These are phyloP conservation scores for Kodamaea neixiangensis DNA, from an alignment of 805 yeast species.

Conservation along the genomic window DNA sequence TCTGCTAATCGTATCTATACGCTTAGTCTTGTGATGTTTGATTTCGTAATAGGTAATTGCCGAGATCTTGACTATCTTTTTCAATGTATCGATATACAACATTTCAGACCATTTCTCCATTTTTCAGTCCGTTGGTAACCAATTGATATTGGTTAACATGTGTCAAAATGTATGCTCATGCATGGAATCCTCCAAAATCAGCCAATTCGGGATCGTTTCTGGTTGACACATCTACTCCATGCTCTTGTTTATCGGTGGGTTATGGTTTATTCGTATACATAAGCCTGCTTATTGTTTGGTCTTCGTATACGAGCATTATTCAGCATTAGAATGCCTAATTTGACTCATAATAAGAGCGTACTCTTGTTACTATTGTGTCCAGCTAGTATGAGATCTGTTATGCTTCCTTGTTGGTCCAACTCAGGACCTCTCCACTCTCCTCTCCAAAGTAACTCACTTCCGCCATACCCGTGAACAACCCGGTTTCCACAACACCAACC, in stretches of 20 bases:
- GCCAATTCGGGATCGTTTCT: background rate
- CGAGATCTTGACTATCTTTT: background rate
- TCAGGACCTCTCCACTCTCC: conserved; percentile 57
- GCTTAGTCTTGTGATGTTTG: background rate
- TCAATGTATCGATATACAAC: too few species aligned
- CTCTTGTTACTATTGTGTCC: too few species aligned
- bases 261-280: too few species aligned
- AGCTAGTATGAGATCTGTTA: too few species aligned
- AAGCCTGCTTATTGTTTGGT: too few species aligned
- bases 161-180: background rate
- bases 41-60: background rate
- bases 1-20: background rate
- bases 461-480: conserved; percentile 77
- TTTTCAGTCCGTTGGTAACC: background rate
- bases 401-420: background rate
- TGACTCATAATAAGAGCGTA: too few species aligned
- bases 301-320: too few species aligned
- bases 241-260: too few species aligned
- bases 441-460: conserved; percentile 88
- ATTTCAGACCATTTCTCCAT: too few species aligned
- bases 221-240: background rate
- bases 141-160: background rate
- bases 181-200: background rate
- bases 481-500: conserved; percentile 96
- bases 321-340: too few species aligned